Evolutionary conservation across 768 basidiomycete genomes (phyloP).

Genomic region (Macrolepiota albuminosa): DNA sequence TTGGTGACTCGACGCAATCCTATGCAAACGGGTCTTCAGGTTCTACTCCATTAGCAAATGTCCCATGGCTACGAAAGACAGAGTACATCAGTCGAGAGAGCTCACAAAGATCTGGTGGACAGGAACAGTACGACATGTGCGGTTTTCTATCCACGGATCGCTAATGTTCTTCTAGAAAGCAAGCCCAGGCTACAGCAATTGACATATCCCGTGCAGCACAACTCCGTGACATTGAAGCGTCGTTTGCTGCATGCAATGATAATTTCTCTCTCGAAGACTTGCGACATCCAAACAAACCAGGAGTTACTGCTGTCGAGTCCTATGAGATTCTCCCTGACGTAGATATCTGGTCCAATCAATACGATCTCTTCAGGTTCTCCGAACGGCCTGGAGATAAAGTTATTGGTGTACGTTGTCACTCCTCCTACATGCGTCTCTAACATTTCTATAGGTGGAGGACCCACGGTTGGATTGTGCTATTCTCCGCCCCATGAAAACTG

Average conservation of each 20-base stretch:
- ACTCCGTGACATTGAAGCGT: slow-evolving; percentile 72
- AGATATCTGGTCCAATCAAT: slow-evolving; percentile 86
- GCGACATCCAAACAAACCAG: slow-evolving; percentile 75
- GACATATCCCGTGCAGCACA: slow-evolving; percentile 76
- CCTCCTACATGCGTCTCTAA: neutral
- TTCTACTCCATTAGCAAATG: slow-evolving; percentile 53
- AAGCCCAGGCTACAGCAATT: slow-evolving; percentile 39
- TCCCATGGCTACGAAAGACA: slow-evolving; percentile 90
- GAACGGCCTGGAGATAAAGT: slow-evolving; percentile 81
- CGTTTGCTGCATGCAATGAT: slow-evolving; percentile 61
- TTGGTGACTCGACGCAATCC: slow-evolving; percentile 57
- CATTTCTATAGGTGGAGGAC: slow-evolving; percentile 53
- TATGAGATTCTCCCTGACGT: slow-evolving; percentile 82
- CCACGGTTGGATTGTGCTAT: slow-evolving; percentile 83
- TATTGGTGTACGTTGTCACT: slow-evolving; percentile 47
- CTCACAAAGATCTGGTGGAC: slow-evolving; percentile 33
- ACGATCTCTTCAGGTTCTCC: slow-evolving; percentile 82
- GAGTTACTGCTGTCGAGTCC: slow-evolving; percentile 70
- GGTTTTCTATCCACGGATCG: neutral
- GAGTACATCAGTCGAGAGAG: slow-evolving; percentile 76
- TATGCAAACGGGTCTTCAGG: slow-evolving; percentile 39
- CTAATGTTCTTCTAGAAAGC: slow-evolving; percentile 37
- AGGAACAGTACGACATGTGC: slow-evolving; percentile 50
- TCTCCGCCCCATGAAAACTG: slow-evolving; percentile 81
- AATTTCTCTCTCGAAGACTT: slow-evolving; percentile 55